Evolutionary conservation across 2,329 filamentous ascomycete genomes (phyloP), one percentile per base, ranked within the genome.

Genomic region (Cryphonectria carpinicola): DNA sequence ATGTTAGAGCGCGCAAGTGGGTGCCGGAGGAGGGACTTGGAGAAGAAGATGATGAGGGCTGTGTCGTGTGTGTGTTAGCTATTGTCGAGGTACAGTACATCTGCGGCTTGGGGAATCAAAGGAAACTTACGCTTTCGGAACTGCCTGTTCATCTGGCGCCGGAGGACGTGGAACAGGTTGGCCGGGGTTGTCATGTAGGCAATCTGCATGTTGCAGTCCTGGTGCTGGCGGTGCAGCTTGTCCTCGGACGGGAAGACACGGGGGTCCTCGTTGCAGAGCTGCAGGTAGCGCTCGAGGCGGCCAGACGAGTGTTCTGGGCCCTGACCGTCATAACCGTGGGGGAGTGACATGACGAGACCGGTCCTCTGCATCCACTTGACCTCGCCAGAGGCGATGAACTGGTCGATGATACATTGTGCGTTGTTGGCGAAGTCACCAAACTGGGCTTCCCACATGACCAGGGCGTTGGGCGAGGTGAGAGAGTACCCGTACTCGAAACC

Each of bases 401-500:
- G 96, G 82, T 99, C 96, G 79, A 99, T 97, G 82, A 99, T 97
- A 81, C 94, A 97, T 84, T 99, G 96, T 60, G 96, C 95, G 79
- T 98, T 99, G 88, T 99, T 99, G 87, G 96, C 96, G 78, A 99
- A 99, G 83, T 99, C 96, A 87, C 96, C 96, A 79, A 99, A 99
- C 83, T 99, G 96, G 52, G 96, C 96, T 85, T 99, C 96, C 96
- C 96, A 99, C 90, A 99, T 97, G 77, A 99, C 95, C 37, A 99
- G 89, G 52, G 96, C 95, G 80, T 98, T 97, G 70, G 96, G 96
- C 41, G 96, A 98, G 39, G 95, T 97, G 72, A 99, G 85, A 3
- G 96, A 99, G 86, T 99, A 99, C 72, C 96, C 96, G 78, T 99
- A 99, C 83, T 99, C 96, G 81, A 99, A 99, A 68, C 96, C 96